phyloP scores from a whole-genome alignment of 176 grass and related monocot species.

The Phragmites australis region DNA sequence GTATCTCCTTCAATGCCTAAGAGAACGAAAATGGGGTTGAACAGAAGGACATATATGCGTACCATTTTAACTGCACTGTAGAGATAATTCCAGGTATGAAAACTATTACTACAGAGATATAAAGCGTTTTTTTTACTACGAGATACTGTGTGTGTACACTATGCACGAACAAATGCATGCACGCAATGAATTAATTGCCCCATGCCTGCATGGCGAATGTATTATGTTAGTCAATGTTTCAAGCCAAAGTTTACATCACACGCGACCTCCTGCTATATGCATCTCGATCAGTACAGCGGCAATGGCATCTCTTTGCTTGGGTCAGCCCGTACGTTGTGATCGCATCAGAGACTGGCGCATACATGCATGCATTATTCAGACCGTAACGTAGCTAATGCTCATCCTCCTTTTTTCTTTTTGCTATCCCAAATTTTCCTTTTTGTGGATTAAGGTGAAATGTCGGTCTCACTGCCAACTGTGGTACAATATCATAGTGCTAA shows the following conservation, averaged over 20 bases:
- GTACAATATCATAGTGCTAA: constrained; percentile 26
- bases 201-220: not conserved
- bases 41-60: not conserved
- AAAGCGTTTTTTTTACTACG: not conserved
- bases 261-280: not conserved
- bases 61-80: not conserved
- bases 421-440: not conserved
- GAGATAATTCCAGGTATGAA: not conserved
- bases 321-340: not conserved
- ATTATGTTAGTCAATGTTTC: not conserved
- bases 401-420: not conserved
- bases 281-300: not conserved
- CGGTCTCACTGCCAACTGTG: not conserved
- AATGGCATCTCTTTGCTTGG: constrained; percentile 16
- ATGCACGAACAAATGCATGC: not conserved
- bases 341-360: not conserved
- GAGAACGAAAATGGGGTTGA: not conserved
- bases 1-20: not conserved
- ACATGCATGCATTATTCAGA: not conserved
- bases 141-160: not conserved
- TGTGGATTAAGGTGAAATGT: constrained; percentile 27
- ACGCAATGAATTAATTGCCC: constrained; percentile 15
- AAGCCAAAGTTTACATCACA: constrained; percentile 3
- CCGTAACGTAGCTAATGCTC: not conserved
- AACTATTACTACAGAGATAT: not conserved